Percentiles rank a stretch among this genome's conserved stretches.
phyloP scores from a whole-genome alignment of 768 basidiomycete genomes.

The Pleurotus tuber-regium region DNA sequence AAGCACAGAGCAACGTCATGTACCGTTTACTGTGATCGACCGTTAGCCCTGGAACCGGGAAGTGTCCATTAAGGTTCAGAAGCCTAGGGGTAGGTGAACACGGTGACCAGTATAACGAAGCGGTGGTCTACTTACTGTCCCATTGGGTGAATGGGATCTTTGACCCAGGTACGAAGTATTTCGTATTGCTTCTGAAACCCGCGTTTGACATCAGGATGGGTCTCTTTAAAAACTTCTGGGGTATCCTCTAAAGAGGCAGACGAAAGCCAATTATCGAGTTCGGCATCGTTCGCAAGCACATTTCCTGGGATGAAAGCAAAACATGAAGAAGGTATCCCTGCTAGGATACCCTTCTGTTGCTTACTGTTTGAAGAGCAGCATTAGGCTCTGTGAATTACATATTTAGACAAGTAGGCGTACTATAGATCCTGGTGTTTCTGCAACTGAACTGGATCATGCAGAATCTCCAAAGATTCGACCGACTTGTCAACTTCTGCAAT shows the following conservation, averaged over 20 bases:
- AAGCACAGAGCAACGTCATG: constrained; percentile 16
- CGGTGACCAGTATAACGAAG: background rate
- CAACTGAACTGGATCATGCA: constrained; percentile 5
- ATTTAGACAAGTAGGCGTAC: background rate
- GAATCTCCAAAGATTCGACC: constrained; percentile 9
- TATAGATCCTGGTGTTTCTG: constrained; percentile 9
- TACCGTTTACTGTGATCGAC: constrained; percentile 13
- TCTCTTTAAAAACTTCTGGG: background rate
- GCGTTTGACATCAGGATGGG: constrained; percentile 9
- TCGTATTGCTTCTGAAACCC: constrained; percentile 12
- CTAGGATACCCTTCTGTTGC: constrained; percentile 8
- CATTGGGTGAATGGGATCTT: constrained; percentile 11
- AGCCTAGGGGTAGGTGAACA: constrained; percentile 1
- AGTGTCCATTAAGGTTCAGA: constrained; percentile 10
- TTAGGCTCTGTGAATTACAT: background rate
- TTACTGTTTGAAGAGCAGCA: background rate
- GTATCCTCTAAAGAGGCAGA: background rate
- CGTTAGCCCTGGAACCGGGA: constrained; percentile 2
- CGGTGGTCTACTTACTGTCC: background rate
- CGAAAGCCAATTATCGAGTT: background rate
- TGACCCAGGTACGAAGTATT: constrained; percentile 9
- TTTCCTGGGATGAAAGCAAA: constrained; percentile 12
- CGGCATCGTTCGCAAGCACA: background rate
- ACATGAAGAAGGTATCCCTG: constrained; percentile 11
- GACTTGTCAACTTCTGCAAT: constrained; percentile 4